These are phyloP conservation scores for Phoma sp. DNA, from an alignment of 2,329 filamentous ascomycete species.

Conservation along the genomic window DNA sequence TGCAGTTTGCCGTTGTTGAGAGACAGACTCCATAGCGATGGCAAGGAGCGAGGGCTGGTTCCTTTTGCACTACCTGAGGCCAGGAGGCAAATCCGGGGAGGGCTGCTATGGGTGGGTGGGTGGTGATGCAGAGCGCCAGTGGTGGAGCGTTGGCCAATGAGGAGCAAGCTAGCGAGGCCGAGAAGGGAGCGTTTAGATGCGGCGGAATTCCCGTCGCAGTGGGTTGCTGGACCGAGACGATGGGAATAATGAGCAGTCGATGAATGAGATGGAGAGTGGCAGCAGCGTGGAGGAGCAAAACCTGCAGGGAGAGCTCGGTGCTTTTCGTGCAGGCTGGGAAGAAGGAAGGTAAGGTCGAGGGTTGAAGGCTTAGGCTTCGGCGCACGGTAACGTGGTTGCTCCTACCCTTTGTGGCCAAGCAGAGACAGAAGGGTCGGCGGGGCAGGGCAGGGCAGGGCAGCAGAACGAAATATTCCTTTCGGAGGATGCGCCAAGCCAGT, in stretches of 20 bases:
- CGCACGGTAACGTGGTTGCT: conserved; percentile 20
- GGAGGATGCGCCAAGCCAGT: conserved; percentile 23
- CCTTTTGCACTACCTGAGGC: conserved; percentile 16
- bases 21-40: conserved; percentile 37
- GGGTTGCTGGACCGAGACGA: conserved; percentile 13
- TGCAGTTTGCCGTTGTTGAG: conserved; percentile 35
- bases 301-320: conserved; percentile 6
- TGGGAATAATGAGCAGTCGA: conserved; percentile 12
- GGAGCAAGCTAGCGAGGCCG: conserved; percentile 18
- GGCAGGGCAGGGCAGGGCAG: conserved; percentile 20
- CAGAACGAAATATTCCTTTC: conserved; percentile 22
- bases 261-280: conserved; percentile 19
- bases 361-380: conserved; percentile 9
- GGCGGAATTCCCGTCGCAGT: conserved; percentile 11
- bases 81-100: conserved; percentile 13
- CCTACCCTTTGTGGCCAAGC: conserved; percentile 31
- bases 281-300: conserved; percentile 23
- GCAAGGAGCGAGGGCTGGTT: conserved; percentile 12
- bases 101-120: conserved; percentile 18
- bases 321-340: conserved; percentile 4
- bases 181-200: conserved; percentile 13
- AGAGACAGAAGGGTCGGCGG: conserved; percentile 23
- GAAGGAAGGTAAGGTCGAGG: conserved; percentile 15
- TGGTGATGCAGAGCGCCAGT: conserved; percentile 34
- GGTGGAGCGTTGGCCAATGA: conserved; percentile 28